Conservation (phyloP, 2,329 filamentous ascomycete species). For the Trichoderma arundinaceum region DNA sequence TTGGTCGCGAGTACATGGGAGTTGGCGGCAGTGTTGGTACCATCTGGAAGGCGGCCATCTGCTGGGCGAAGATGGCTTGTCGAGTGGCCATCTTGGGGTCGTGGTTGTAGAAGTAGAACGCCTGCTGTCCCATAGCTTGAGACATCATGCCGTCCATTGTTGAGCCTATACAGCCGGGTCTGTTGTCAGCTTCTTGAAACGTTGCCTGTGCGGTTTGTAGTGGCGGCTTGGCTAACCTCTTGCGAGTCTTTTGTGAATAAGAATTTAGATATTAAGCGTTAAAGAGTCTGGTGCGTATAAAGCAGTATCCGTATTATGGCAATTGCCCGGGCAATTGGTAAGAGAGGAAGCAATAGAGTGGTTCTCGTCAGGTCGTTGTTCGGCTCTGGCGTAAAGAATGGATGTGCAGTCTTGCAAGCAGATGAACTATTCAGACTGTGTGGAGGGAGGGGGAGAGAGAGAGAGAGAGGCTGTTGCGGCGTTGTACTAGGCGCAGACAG, state of each 20-base stretch:
- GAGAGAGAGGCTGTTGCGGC: conserved; percentile 41
- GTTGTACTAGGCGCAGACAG: conserved; percentile 39
- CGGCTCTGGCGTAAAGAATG: conserved; percentile 48
- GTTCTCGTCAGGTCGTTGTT: conserved; percentile 33
- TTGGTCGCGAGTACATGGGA: conserved; percentile 68
- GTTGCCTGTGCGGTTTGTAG: not conserved
- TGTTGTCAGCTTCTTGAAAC: conserved; percentile 23
- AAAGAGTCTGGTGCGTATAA: conserved; percentile 6
- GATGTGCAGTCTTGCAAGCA: conserved; percentile 48
- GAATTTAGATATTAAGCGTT: conserved; percentile 27
- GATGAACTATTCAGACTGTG: conserved; percentile 42
- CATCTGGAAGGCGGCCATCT: conserved; percentile 50
- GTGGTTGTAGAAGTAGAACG: conserved; percentile 87
- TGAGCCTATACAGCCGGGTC: conserved; percentile 30
- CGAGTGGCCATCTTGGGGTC: conserved; percentile 74
- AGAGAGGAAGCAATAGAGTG: conserved; percentile 27
- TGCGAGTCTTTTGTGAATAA: conserved; percentile 18
- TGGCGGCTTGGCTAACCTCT: conserved; percentile 21
- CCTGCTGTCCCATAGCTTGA: conserved; percentile 70
- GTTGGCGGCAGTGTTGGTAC: conserved; percentile 64
- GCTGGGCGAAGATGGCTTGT: conserved; percentile 73
- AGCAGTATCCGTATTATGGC: conserved; percentile 29
- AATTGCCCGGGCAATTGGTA: conserved; percentile 29
- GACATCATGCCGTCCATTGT: conserved; percentile 69
- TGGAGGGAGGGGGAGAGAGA: conserved; percentile 30